phyloP scores from a whole-genome alignment of 768 basidiomycete species.

The Mycena maculata region DNA sequence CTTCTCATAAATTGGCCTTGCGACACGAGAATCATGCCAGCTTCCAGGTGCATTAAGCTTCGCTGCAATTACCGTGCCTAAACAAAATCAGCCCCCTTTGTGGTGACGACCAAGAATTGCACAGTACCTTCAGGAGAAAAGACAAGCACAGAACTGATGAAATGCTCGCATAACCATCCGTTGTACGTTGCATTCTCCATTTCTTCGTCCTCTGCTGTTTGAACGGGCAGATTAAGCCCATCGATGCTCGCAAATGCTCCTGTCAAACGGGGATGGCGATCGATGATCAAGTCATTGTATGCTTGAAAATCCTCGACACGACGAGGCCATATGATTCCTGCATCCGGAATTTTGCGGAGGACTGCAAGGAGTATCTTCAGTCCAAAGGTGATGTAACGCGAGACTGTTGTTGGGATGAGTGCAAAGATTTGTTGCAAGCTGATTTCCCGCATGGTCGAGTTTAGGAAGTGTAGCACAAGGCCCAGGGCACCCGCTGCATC shows the following conservation, averaged over 20 bases:
- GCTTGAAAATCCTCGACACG: constrained; percentile 43
- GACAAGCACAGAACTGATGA: constrained; percentile 49
- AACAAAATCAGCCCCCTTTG: neutral
- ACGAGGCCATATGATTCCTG: constrained; percentile 41
- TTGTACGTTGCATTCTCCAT: too few species aligned
- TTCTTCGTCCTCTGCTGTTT: constrained; percentile 50
- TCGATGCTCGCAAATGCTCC: constrained; percentile 57
- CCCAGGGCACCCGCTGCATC: too few species aligned
- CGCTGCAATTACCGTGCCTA: constrained; percentile 51
- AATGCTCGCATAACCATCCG: constrained; percentile 54
- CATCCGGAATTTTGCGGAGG: too few species aligned
- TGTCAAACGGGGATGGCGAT: constrained; percentile 46
- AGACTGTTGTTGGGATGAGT: constrained; percentile 47
- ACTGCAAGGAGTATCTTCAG: constrained; percentile 43
- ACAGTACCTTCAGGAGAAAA: constrained; percentile 41
- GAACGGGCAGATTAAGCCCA: constrained; percentile 48
- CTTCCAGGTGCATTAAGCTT: constrained; percentile 53
- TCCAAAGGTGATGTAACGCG: constrained; percentile 51
- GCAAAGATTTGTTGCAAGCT: too few species aligned
- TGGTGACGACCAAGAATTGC: neutral
- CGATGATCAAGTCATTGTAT: constrained; percentile 40
- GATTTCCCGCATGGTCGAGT: too few species aligned
- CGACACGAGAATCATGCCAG: constrained; percentile 55
- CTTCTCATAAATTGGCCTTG: constrained; percentile 46
- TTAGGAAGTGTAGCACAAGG: too few species aligned